These are phyloP conservation scores for Pyrus bretschneideri DNA, from an alignment of 306 rosid genomes.

Conservation along the genomic window DNA sequence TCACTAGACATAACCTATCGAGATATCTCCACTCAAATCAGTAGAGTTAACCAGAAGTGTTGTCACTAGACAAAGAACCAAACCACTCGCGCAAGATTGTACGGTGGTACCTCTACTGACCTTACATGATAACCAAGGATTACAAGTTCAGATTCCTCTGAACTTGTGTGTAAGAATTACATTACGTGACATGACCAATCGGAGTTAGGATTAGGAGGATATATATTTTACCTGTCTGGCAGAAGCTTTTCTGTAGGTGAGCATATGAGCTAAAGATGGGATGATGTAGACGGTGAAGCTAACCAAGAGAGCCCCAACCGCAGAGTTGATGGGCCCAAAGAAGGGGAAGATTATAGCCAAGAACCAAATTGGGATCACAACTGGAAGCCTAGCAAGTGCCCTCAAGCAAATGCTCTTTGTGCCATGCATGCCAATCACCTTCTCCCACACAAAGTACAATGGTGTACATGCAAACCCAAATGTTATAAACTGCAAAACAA, in stretches of 20 bases:
- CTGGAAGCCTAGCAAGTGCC: conserved; percentile 86
- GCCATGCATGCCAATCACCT: conserved; percentile 96
- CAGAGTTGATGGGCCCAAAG: conserved; percentile 94
- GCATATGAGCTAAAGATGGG: conserved; percentile 82
- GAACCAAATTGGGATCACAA: conserved; percentile 94
- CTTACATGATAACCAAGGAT: neutral
- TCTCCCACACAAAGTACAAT: conserved; percentile 98
- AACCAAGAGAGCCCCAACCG: conserved; percentile 90
- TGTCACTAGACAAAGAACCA: neutral
- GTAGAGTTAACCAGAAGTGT: neutral
- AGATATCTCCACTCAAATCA: no score
- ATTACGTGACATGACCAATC: neutral
- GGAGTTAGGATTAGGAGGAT: neutral
- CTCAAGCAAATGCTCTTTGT: conserved; percentile 75
- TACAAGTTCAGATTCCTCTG: neutral
- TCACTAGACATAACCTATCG: neutral
- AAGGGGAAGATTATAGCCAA: conserved; percentile 92
- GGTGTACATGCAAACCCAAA: conserved; percentile 97
- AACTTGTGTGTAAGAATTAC: neutral
- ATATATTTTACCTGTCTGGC: conserved; percentile 66
- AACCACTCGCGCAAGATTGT: neutral
- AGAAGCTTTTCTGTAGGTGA: conserved; percentile 75
- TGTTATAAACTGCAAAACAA: conserved; percentile 71
- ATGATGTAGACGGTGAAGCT: conserved; percentile 96
- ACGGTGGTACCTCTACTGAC: neutral